Evolutionary conservation across 371 early-diverging fungal genomes (phyloP).

Genomic region (Nematocida ironsii): DNA sequence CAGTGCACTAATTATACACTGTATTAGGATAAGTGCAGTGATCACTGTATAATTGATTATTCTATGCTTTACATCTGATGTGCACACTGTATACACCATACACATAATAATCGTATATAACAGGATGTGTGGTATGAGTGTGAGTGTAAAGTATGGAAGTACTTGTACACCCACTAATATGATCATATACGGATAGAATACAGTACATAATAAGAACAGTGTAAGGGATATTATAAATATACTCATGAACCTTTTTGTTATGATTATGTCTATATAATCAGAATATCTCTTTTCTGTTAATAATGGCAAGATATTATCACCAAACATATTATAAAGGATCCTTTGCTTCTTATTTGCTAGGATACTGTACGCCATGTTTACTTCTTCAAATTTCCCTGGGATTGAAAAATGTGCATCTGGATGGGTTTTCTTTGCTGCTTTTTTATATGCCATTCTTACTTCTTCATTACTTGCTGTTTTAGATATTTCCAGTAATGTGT

Average conservation of each 20-base stretch:
- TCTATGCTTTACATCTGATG: not conserved
- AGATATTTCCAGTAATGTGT: conserved; percentile 19
- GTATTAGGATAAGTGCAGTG: not conserved
- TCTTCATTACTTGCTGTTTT: conserved; percentile 31
- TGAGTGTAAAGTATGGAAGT: not conserved
- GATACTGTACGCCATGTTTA: conserved; percentile 32
- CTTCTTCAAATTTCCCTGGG: conserved; percentile 25
- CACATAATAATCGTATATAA: not conserved
- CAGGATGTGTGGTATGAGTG: not conserved
- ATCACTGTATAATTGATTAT: not conserved
- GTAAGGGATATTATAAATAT: not conserved
- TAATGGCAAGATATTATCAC: conserved; percentile 24
- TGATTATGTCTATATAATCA: conserved; percentile 12
- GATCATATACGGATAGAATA: conserved; percentile 38
- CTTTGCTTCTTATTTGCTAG: conserved; percentile 39
- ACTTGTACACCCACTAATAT: not conserved
- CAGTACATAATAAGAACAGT: not conserved
- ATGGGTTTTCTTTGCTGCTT: conserved; percentile 30
- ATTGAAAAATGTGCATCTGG: conserved; percentile 7
- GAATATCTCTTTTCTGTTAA: conserved; percentile 14
- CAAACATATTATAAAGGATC: conserved; percentile 40
- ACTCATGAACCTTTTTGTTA: not conserved
- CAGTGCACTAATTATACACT: not conserved
- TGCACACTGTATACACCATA: not conserved
- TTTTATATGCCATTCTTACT: conserved; percentile 43